A percentile compares a stretch with the other conserved stretches of the same genome.
Evolutionary conservation across 106 monocot genomes (phyloP).

Genomic region (Cymbidium sinense): DNA sequence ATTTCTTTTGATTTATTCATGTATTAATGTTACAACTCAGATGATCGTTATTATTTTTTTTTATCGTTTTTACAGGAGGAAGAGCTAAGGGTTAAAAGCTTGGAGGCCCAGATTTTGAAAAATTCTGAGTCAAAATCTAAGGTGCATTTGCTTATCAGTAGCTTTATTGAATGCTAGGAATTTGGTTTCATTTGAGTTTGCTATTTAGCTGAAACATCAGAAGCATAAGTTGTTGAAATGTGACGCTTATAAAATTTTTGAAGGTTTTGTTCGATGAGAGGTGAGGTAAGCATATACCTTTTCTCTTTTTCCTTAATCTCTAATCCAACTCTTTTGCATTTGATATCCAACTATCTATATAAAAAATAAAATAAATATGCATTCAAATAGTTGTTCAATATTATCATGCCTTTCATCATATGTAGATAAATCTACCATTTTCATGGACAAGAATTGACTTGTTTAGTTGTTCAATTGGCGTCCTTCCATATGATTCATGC

Average conservation of each 20-base stretch:
- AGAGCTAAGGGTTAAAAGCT: slow-evolving; percentile 9
- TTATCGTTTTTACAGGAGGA: not conserved
- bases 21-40: not conserved
- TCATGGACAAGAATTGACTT: too few species aligned
- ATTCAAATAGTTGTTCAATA: too few species aligned
- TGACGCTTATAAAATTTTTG: not conserved
- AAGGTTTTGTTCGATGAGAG: not conserved
- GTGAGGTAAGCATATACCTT: not conserved
- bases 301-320: not conserved
- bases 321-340: not conserved
- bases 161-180: not conserved
- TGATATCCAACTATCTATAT: too few species aligned
- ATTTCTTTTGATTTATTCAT: not conserved
- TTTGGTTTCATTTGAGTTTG: not conserved
- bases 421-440: too few species aligned
- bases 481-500: too few species aligned
- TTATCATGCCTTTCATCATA: too few species aligned
- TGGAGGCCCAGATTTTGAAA: slow-evolving; percentile 3
- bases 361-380: too few species aligned
- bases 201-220: not conserved
- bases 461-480: too few species aligned
- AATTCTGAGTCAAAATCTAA: not conserved
- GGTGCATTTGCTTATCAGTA: not conserved
- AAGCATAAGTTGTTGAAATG: not conserved
- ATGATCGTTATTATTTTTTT: not conserved